A percentile compares a stretch with the other conserved stretches of the same genome.
Conservation (phyloP, 176 grass and related monocot species). For the Oryza punctata region DNA sequence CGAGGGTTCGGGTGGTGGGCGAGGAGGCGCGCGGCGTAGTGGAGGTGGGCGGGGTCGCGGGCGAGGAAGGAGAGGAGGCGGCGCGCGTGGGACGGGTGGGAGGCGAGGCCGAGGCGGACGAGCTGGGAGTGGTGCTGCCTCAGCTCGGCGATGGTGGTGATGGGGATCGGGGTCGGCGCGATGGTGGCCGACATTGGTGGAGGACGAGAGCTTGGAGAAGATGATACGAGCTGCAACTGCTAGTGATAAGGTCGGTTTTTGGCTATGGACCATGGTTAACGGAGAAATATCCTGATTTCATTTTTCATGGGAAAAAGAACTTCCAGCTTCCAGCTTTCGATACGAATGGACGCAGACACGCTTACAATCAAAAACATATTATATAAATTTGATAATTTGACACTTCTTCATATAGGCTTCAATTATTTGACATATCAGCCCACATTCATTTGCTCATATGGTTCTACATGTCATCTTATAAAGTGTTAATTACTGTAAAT, state of each 20-base stretch:
- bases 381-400: too few relatives aligned
- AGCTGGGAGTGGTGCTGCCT: conserved; percentile 67
- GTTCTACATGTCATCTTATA: too few relatives aligned
- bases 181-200: conserved; percentile 28
- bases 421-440: too few relatives aligned
- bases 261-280: not conserved
- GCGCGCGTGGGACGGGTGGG: conserved; percentile 41
- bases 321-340: too few relatives aligned
- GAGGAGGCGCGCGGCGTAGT: conserved; percentile 62
- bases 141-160: conserved; percentile 61
- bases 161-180: conserved; percentile 15
- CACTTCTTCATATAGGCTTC: too few relatives aligned
- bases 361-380: too few relatives aligned
- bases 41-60: conserved; percentile 48
- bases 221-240: not conserved
- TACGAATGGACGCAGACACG: too few relatives aligned
- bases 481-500: too few relatives aligned
- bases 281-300: not conserved
- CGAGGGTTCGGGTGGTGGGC: conserved; percentile 62
- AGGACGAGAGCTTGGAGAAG: not conserved
- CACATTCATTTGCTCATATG: too few relatives aligned
- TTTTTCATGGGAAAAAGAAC: too few relatives aligned
- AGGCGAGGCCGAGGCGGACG: conserved; percentile 59
- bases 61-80: conserved; percentile 68
- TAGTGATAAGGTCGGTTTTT: not conserved